Evolutionary conservation across 1,284 basidiomycete genomes (phyloP), one percentile per base, ranked within the genome.

Genomic region (Ustilago xerochloae): DNA sequence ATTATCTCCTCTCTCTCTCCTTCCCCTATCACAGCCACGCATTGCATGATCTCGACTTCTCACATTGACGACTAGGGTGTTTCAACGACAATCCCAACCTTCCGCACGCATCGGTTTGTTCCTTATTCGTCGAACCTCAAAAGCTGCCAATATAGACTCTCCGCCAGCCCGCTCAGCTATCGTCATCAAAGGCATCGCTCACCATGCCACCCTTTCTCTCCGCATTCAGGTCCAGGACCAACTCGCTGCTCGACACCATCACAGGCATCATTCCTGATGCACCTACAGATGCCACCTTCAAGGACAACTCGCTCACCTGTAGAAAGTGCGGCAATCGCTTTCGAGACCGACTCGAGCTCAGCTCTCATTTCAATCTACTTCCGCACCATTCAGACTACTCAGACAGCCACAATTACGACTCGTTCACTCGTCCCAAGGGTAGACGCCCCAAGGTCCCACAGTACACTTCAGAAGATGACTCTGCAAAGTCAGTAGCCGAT

Each of bases 171-270:
- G n/a, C n/a, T n/a, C n/a, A n/a, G n/a, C n/a, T n/a, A n/a, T n/a
- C n/a, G n/a, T n/a, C n/a, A n/a, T n/a, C n/a, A n/a, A 30, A 29
- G 9, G 28, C 29, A 47, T 30, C 26, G 29, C 9, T 10, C 58
- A 39, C 4, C 54, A 69, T 69, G 66, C 66, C 66, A 4, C 60
- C 61, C 4, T 56, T 59, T 15, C 48, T 70, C 6, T 51, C 62
- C 22, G 54, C 18, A 18, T 43, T 70, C 54, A 39, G 50, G 26
- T 70, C 67, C 20, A 56, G 68, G 18, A 71, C 68, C 63, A 71
- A 65, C n/a, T 66, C 58, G 16, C 4, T 71, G 39, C 68, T 71
- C n/a, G 68, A 71, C 55, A 65, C 38, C 41, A 71, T 71, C 46
- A 71, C 68, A 18, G 68, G 68, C 29, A 35, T 56, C 50, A 65